Base-by-base conservation (phyloP, 768 basidiomycete species). In the Mycena belliarum region DNA sequence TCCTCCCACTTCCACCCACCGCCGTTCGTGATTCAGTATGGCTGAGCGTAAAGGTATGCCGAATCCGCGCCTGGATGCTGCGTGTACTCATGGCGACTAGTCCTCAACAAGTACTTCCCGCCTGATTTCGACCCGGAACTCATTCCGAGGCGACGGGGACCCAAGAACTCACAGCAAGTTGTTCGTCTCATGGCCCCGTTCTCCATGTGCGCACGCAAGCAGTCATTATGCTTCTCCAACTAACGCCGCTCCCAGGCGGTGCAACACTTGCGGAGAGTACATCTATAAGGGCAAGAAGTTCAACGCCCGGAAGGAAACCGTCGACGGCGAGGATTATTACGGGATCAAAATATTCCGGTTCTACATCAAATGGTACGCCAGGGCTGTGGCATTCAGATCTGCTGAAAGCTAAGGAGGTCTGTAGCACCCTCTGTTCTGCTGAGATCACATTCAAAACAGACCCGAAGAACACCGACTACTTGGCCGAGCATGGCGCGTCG, bases 381-480 rank as follows among this genome's bases (percentile, higher is more conserved):
- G 7, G 6, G 3, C 43, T 29, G 9, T 10, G 44, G 7, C n/a
- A 25, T 15, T 8, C 3, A 4, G 15, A 14, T 6, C n/a, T 35
- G 20, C 14, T 26, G 11, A 18, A 20, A 25, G 7, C 61, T 69
- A 42, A 78, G 45, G 21, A 11, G 23, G 14, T 28, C 8, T 47
- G 3, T 64, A 96, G 96, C 68, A 95, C 95, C 15, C 75, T 95
- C 37, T 99, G 97, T 70, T 97, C 95, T 3, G 91, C 96, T 10
- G 97, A 99, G 71, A 98, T 99, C 63, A 98, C 97, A 0, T 99
- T 99, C 86, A 98, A 98, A 73, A 99, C 97, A 0, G 96, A 99
- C 70, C 96, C 96, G 20, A 96, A 96, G 81, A 95, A 97, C 69
- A 95, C 95, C 0, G 94, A 96, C 70, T 96, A 96, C 65, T 40